Evolutionary conservation across 306 rosid species (phyloP).

Genomic region (Alnus rubra): DNA sequence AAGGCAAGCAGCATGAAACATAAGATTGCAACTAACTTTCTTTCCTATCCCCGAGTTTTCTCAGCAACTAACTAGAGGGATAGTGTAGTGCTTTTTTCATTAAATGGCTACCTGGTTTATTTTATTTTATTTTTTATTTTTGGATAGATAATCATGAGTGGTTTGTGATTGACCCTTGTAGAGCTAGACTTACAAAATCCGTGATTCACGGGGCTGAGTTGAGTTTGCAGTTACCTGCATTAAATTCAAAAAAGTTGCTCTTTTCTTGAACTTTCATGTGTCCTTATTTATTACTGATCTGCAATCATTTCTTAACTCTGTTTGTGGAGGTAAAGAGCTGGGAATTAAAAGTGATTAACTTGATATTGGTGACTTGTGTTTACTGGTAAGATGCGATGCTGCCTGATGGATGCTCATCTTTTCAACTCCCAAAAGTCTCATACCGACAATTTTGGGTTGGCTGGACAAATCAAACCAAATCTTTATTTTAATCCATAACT

Average conservation of each 20-base stretch:
- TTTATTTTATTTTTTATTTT: background rate
- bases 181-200: slow-evolving; percentile 50
- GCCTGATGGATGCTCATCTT: slow-evolving; percentile 36
- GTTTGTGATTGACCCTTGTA: slow-evolving; percentile 44
- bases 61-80: slow-evolving; percentile 20
- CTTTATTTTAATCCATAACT: slow-evolving; percentile 23
- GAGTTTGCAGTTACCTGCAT: slow-evolving; percentile 64
- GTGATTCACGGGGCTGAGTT: slow-evolving; percentile 84
- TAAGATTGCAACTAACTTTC: slow-evolving; percentile 6
- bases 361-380: slow-evolving; percentile 17
- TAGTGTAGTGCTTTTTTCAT: slow-evolving; percentile 5
- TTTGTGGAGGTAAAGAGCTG: slow-evolving; percentile 24
- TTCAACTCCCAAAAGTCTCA: slow-evolving; percentile 14
- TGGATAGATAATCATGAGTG: slow-evolving; percentile 17
- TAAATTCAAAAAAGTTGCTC: slow-evolving; percentile 48
- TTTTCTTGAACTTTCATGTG: slow-evolving; percentile 49
- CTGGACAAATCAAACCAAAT: slow-evolving; percentile 19
- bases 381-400: slow-evolving; percentile 25
- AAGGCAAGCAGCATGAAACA: slow-evolving; percentile 19
- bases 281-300: slow-evolving; percentile 34
- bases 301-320: slow-evolving; percentile 34
- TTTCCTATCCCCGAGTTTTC: slow-evolving; percentile 21
- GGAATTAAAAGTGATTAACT: slow-evolving; percentile 28
- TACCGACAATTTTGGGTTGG: slow-evolving; percentile 14
- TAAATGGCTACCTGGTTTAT: slow-evolving; percentile 12